Evolutionary conservation across 2,329 filamentous ascomycete genomes (phyloP).

Genomic region (Talaromyces verruculosus): DNA sequence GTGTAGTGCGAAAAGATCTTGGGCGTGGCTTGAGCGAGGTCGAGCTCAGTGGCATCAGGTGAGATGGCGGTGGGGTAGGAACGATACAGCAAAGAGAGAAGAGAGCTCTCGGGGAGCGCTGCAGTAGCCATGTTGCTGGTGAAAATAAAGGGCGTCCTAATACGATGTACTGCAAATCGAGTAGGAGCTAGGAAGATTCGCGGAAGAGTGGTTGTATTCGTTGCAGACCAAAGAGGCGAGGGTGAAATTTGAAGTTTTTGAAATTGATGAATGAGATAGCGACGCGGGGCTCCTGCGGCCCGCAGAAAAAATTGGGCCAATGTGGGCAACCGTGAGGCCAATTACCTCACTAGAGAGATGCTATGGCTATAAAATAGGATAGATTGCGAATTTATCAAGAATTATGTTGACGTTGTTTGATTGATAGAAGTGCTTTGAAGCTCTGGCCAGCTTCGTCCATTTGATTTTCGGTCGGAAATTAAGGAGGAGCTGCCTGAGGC

Average conservation of each 20-base stretch:
- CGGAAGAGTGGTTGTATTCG: constrained; percentile 10
- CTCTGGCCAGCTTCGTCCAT: constrained; percentile 6
- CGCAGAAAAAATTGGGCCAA: constrained; percentile 24
- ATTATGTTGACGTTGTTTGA: background rate
- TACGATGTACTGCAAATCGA: background rate
- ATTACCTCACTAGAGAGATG: background rate
- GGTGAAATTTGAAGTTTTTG: constrained; percentile 13
- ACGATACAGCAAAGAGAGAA: constrained; percentile 48
- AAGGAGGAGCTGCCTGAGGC: constrained; percentile 5
- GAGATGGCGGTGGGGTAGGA: constrained; percentile 45
- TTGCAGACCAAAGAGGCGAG: constrained; percentile 21
- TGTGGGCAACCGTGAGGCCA: constrained; percentile 21
- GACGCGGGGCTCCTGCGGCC: constrained; percentile 22
- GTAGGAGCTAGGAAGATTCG: background rate
- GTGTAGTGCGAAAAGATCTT: constrained; percentile 68
- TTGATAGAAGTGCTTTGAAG: background rate
- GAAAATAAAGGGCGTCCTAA: background rate
- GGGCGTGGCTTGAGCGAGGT: constrained; percentile 50
- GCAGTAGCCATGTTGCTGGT: constrained; percentile 32
- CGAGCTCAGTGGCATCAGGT: constrained; percentile 43
- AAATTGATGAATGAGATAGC: constrained; percentile 14
- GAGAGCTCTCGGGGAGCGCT: constrained; percentile 42
- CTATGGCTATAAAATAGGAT: background rate
- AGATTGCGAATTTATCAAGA: background rate
- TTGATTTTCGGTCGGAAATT: constrained; percentile 13